Conservation (phyloP, 306 rosid species). For the Phaseolus lunatus region DNA sequence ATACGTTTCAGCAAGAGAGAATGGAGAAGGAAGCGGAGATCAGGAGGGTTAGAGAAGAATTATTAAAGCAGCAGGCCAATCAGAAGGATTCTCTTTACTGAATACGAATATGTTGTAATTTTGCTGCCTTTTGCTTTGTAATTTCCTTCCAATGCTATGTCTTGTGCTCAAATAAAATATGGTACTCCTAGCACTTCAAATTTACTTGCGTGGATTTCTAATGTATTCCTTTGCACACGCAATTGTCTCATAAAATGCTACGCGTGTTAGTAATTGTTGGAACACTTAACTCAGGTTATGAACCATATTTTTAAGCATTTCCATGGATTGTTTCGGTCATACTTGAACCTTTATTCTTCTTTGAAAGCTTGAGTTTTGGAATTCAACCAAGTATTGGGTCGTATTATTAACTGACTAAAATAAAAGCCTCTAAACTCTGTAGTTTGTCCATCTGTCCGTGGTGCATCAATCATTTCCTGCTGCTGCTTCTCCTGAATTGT, state of each 20-base stretch:
- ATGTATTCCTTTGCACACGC: conserved; percentile 2
- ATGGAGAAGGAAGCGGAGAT: conserved; percentile 85
- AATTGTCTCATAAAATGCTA: conserved; percentile 28
- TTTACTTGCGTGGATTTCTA: conserved; percentile 39
- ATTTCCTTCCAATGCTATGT: conserved; percentile 47
- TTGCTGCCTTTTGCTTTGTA: conserved; percentile 27
- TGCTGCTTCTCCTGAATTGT: neutral
- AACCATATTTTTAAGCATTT: neutral
- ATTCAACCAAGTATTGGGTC: neutral
- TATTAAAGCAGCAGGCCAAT: conserved; percentile 66
- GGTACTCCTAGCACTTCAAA: conserved; percentile 18
- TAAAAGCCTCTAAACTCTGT: conserved; percentile 24
- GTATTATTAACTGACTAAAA: neutral
- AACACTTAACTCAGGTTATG: conserved; percentile 26
- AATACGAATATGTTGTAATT: conserved; percentile 42
- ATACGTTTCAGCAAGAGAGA: conserved; percentile 68
- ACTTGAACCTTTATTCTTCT: conserved; percentile 23
- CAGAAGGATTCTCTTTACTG: conserved; percentile 64
- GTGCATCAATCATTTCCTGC: conserved; percentile 2
- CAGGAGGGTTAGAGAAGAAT: conserved; percentile 80
- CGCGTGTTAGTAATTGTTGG: conserved; percentile 12
- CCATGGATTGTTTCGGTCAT: neutral
- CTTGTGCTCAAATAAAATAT: conserved; percentile 39
- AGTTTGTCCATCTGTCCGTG: neutral
- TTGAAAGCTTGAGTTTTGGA: neutral